phyloP scores from a whole-genome alignment of 495 filamentous ascomycete species.

The Hyaloscypha bicolor region DNA sequence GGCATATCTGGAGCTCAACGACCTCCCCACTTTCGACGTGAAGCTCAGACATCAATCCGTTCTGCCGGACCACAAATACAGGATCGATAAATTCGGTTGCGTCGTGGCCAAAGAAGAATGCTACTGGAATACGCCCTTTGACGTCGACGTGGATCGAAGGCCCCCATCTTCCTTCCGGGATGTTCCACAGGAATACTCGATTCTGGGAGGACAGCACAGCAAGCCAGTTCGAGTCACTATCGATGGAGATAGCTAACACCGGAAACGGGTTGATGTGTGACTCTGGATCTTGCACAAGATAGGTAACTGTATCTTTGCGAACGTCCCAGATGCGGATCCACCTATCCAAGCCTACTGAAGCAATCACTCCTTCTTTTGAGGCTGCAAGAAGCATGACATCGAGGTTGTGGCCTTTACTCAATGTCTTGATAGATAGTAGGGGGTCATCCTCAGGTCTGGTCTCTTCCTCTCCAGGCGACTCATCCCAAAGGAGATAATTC shows the following conservation, averaged over 20 bases:
- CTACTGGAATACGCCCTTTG: constrained; percentile 52
- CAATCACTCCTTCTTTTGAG: constrained; percentile 59
- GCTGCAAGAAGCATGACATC: constrained; percentile 64
- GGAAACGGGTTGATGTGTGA: constrained; percentile 50
- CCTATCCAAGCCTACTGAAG: constrained; percentile 68
- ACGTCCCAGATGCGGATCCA: constrained; percentile 62
- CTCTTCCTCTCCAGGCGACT: constrained; percentile 27
- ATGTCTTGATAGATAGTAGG: constrained; percentile 56
- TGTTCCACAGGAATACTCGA: constrained; percentile 59
- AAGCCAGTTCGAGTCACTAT: constrained; percentile 61
- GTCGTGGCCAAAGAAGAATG: constrained; percentile 57
- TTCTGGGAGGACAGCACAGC: constrained; percentile 61
- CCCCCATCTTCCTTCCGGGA: constrained; percentile 53
- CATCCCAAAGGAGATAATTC: constrained; percentile 64
- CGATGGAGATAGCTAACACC: constrained; percentile 59
- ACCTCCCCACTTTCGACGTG: constrained; percentile 35
- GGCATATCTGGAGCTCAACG: constrained; percentile 44
- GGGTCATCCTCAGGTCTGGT: constrained; percentile 45
- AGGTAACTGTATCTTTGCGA: constrained; percentile 38
- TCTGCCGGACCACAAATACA: constrained; percentile 57
- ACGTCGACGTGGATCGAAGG: constrained; percentile 47
- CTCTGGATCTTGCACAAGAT: constrained; percentile 42
- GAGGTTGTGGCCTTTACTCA: constrained; percentile 60
- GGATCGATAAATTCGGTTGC: constrained; percentile 37
- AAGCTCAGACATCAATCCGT: constrained; percentile 59